Evolutionary conservation across 176 grass and related monocot species (phyloP), one percentile per base, ranked within the genome.

Genomic region (Zea luxurians): DNA sequence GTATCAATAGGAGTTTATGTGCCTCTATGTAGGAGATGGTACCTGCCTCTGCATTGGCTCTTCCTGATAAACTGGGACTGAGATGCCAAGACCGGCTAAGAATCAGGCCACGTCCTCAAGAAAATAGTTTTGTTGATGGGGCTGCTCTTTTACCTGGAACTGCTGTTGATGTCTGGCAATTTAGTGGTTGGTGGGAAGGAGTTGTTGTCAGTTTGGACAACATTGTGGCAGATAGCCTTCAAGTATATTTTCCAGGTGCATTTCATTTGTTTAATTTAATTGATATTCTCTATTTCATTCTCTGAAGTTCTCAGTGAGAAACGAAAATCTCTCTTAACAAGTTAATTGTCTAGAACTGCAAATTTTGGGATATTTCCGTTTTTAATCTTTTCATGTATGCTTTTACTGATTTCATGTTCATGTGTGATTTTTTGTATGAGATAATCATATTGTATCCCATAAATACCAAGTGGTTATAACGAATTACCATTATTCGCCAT

Each of bases 111-210:
- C 86, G 62, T 45, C 89, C 72, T 78, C 81, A 87, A 76, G 77
- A 85, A 84, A 69, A 53, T 62, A 58, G 71, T 79, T 88, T 77
- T 82, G 50, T 83, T 63, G 83, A 86, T 17, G 48, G 60, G 61
- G 40, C 45, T 67, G 36, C 73, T 79, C 63, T 93, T 77, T 58
- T 83, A 75, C 83, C 79, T 73, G 96, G 96, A 83, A 93, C 81
- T 75, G 83, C 90, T 16, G 78, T 99, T 80, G 96, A 99, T 69
- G 79, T 86, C 34, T 92, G 92, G 88, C 88, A 91, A 79, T 90
- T 77, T 83, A 91, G 90, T 27, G 96, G 91, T 54, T 99, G 96
- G 96, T 99, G 96, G 96, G 96, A 99, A 80, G 96, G 91, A 34
- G 38, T 96, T 87, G 78, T 93, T 64, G 70, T 89, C 55, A 78